Evolutionary conservation across 2,329 filamentous ascomycete genomes (phyloP), one percentile per base, ranked within the genome.

Genomic region (Xylariaceae sp.): DNA sequence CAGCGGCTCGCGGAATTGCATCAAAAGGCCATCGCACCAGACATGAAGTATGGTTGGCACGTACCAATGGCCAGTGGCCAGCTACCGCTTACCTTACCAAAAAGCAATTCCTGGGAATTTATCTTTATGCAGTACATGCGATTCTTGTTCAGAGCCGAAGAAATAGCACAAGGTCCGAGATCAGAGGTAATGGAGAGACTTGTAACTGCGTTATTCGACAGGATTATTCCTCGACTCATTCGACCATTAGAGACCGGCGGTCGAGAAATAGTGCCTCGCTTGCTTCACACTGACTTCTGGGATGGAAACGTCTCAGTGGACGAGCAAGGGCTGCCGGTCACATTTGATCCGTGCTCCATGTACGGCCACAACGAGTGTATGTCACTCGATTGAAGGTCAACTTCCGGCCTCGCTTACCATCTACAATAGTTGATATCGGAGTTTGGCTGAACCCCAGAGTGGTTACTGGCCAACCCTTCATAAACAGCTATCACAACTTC

Each of bases 401-500:
- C 6, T 33, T 16, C 22, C 17, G 19, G 34, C 17, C 16, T 31
- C 11, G 9, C 17, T 17, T 34, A 12, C 17, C n/a, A 46, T 34
- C 28, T 33, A 28, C 22, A 28, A 28, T 42, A 46, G 44, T 46
- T 17, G 44, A 46, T 33, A 16, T 46, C 16, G 44, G 44, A 6
- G 44, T 46, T 33, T 46, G 44, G 44, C 9, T 33, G 5, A 46
- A 46, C 31, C 44, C 44, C 6, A 22, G 31, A 18, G 31, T 46
- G 22, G 28, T 46, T 13, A 34, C 44, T 33, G 44, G 44, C 14
- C 17, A 2, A 2, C 44, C 44, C 16, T 46, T 46, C 28, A 19
- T 46, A n/a, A 46, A 46, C 31, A 46, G 44, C 16, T 46, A 46
- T 33, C 44, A 46, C 31, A 18, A 46, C 44, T 46, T 46, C 28